Evolutionary conservation across 2,329 filamentous ascomycete genomes (phyloP), one percentile per base, ranked within the genome.

Genomic region (Verticillium nubilum): DNA sequence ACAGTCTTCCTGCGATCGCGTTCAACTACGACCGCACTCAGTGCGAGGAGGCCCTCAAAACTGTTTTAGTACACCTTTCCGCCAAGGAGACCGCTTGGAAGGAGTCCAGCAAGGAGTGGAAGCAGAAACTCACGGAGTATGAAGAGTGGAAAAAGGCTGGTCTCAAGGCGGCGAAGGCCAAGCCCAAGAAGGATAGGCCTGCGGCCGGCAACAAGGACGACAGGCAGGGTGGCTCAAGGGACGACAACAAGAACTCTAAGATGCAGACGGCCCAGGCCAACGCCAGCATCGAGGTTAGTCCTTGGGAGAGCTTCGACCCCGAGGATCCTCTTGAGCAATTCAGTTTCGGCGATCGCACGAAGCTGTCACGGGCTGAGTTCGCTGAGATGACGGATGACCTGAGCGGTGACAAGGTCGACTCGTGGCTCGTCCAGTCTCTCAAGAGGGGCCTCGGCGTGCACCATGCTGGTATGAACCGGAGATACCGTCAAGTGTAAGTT

Each of bases 401-500:
- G 5, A 72, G 75, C n/a, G 72, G 73, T 53, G 81, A 81, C 56
- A 73, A 77, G 15, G 75, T 87, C 23, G 69, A 75, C 0, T 74
- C 78, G 12, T 78, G 78, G 63, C 70, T 92, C 9, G 78, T 91
- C 23, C 74, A 81, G 10, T 85, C 85, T 2, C 76, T 94, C 1
- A 76, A 77, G 60, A 78, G 90, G 59, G 90, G 91, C 23, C 78
- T 94, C 19, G 91, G 88, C 31, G 84, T 93, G 6, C 90, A 94
- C 73, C 91, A 94, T 68, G 83, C 89, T 19, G 90, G 90, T 73
- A 86, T 93, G 86, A 93, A 92, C 68, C 80, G 88, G 55, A 84
- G 85, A 62, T 93, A 93, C 68, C 84, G 90, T 37, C 89, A 92
- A 69, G 78, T 80, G 74, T 78, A 73, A 76, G 74, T 76, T 19